These are phyloP conservation scores for Eimeria maxima DNA, from an alignment of 169 alveolate genomes.

Conservation along the genomic window DNA sequence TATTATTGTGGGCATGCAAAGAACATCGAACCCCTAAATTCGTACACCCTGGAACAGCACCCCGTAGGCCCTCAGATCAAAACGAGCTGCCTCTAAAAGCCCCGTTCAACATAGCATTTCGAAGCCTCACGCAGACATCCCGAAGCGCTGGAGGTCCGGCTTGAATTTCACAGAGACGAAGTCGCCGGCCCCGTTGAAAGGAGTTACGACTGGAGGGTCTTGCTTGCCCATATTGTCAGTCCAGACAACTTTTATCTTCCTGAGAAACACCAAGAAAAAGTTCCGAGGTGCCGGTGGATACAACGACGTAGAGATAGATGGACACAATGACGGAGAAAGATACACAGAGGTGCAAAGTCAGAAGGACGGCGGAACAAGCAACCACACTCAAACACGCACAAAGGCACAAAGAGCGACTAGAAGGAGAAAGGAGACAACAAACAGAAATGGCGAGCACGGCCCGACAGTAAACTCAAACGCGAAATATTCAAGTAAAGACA, in stretches of 20 bases:
- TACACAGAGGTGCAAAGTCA: not conserved
- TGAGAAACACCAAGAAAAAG: not conserved
- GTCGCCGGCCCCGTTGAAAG: slow-evolving; percentile 83
- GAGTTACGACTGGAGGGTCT: slow-evolving; percentile 81
- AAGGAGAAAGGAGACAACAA: not conserved
- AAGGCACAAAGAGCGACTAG: not conserved
- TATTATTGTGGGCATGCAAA: too few species aligned
- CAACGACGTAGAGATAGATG: not conserved
- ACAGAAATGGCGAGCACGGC: too few species aligned
- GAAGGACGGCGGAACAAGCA: not conserved
- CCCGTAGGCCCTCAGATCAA: not conserved
- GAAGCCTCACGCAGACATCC: slow-evolving; percentile 82
- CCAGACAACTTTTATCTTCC: slow-evolving; percentile 85
- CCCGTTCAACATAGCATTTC: not conserved
- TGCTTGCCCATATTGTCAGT: slow-evolving; percentile 86
- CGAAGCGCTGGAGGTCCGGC: slow-evolving; percentile 96
- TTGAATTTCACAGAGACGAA: slow-evolving; percentile 95
- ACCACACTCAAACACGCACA: not conserved
- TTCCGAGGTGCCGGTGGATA: not conserved
- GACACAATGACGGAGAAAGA: not conserved
- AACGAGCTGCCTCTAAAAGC: slow-evolving; percentile 92
- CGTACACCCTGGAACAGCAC: not conserved
- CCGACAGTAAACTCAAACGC: too few species aligned
- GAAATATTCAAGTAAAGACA: not conserved
- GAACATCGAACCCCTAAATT: not conserved